These are phyloP conservation scores for Tillandsia fasciculata DNA, from an alignment of 176 grass and related monocot genomes.

Conservation along the genomic window DNA sequence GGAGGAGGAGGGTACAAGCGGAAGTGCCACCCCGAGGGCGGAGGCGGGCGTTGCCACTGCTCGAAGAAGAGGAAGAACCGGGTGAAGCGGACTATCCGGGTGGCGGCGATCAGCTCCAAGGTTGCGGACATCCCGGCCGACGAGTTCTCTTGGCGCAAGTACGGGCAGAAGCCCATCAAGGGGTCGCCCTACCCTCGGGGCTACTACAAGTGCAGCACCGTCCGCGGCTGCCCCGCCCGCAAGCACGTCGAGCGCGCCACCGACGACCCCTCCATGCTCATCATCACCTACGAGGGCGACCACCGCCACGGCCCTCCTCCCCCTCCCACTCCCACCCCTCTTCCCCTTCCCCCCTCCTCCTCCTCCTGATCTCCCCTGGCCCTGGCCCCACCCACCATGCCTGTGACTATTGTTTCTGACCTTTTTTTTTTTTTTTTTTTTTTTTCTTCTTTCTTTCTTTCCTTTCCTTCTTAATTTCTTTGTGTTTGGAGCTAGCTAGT, in stretches of 20 bases:
- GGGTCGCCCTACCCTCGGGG: slow-evolving; percentile 11
- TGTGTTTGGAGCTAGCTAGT: no score
- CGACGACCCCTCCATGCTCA: slow-evolving; percentile 14
- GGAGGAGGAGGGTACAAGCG: background rate
- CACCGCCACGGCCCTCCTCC: background rate
- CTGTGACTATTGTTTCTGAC: no score
- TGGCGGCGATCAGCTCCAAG: slow-evolving; percentile 13
- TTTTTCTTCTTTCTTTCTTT: no score
- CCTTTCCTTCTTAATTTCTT: no score
- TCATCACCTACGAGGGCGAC: slow-evolving; percentile 21
- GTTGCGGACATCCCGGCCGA: slow-evolving; percentile 16
- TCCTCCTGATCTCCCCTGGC: no score
- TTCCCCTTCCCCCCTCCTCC: no score
- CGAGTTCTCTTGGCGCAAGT: slow-evolving; percentile 23
- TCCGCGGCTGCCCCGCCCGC: slow-evolving; percentile 12
- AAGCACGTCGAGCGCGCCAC: slow-evolving; percentile 23
- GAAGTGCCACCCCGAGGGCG: background rate
- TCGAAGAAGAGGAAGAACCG: slow-evolving; percentile 13
- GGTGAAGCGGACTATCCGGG: slow-evolving; percentile 6
- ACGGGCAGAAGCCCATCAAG: slow-evolving; percentile 29
- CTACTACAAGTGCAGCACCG: slow-evolving; percentile 24
- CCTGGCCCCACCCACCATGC: no score
- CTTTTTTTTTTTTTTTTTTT: no score
- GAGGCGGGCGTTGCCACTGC: background rate
- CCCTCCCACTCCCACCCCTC: no score